A percentile compares a stretch with the other conserved stretches of the same genome.
phyloP scores from a whole-genome alignment of 805 yeast genomes.

The Barnettozyma botsteinii region DNA sequence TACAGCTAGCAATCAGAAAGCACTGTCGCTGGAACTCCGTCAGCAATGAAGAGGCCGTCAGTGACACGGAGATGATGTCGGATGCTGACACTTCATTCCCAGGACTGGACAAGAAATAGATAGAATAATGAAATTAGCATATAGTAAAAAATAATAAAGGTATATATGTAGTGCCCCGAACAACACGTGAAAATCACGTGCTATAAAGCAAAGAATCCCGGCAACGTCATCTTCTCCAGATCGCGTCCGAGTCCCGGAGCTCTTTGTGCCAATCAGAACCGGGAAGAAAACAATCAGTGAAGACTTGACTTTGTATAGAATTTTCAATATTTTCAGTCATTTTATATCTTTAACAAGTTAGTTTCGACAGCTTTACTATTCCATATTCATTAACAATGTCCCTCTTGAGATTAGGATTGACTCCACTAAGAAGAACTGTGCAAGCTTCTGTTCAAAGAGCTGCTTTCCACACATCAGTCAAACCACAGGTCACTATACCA shows the following conservation, averaged over 20 bases:
- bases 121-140: neutral
- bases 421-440: conserved; percentile 6
- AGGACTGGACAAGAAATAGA: neutral
- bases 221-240: conserved; percentile 6
- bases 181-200: too few relatives aligned
- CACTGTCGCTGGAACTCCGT: conserved; percentile 23
- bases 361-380: too few relatives aligned
- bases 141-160: too few relatives aligned
- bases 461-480: conserved; percentile 24
- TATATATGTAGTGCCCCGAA: too few relatives aligned
- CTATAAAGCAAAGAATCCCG: neutral
- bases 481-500: conserved; percentile 35
- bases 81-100: conserved; percentile 31
- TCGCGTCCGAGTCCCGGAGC: conserved; percentile 15
- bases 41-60: conserved; percentile 24
- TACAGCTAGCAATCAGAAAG: conserved; percentile 18
- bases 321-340: too few relatives aligned
- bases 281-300: conserved; percentile 9
- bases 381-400: neutral
- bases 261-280: conserved; percentile 10
- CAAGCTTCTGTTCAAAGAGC: conserved; percentile 3
- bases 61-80: conserved; percentile 23
- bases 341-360: too few relatives aligned
- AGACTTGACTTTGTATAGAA: too few relatives aligned
- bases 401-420: conserved; percentile 11